Evolutionary conservation across 805 yeast species (phyloP), one percentile per base, ranked within the genome.

Genomic region (Saturnispora hagleri): DNA sequence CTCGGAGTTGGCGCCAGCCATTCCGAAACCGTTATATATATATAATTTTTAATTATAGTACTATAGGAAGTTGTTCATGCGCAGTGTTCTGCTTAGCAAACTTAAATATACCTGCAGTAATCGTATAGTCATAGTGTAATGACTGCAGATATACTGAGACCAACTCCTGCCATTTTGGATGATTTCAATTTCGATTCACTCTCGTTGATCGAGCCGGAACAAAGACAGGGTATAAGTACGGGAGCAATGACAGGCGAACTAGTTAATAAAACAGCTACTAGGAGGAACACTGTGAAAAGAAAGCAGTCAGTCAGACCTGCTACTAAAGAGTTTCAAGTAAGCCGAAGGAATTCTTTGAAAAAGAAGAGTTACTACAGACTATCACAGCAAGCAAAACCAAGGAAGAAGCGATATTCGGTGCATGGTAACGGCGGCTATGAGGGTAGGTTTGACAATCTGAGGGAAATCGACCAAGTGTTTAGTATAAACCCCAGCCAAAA

Each of bases 391-490:
- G 20, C 49, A 20, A 47, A 48, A 43, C 43, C 49, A n/a, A 44
- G 40, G 9, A 50, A 41, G 38, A 46, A 50, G 20, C 42, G 42
- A 38, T 10, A 38, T 38, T 38, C 42, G 18, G 22, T 38, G 10
- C 20, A 38, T 17, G 15, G 17, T 5, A 3, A 13, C 10, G 43
- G 43, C 2, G 36, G 42, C 20, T 22, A 33, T 7, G 12, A 17
- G 13, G 47, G 38, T 15, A 47, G 43, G 4, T 49, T 48, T 51
- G 42, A 43, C 34, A 55, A 26, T 7, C 12, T 9, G 7, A 43
- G 43, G 7, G 51, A 50, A 45, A 44, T 55, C 10, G 54, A 55
- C 8, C 56, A 53, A 12, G 44, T 53, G 1, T 47, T 53, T 17
- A 45, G 51, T n/a, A 22, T 49, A 13, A 33, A 41, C 28, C 50